Evolutionary conservation across 2,329 filamentous ascomycete genomes (phyloP), one percentile per base, ranked within the genome.

Genomic region (Paraconiothyrium sp.): DNA sequence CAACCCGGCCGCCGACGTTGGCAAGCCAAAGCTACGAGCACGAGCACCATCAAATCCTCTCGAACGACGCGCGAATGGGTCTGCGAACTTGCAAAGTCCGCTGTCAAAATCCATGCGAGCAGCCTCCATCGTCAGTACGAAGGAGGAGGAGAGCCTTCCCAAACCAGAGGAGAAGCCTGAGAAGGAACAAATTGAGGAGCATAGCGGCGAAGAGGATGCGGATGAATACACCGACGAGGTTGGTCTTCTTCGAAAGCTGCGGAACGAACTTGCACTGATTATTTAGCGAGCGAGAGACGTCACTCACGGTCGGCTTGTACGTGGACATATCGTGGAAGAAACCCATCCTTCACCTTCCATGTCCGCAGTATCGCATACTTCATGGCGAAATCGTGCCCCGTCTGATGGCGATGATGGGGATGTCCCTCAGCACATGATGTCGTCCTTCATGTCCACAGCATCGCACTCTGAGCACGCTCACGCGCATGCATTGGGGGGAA

Each of bases 251-350:
- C n/a, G 3, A 24, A 9, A 10, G 50, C 3, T 27, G 16, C 27
- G 27, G 14, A 14, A 20, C 37, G 14, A 14, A 20, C 37, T 41
- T 43, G 35, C 55, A 37, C 62, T 76, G 66, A 75, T 54, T 49
- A 59, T 20, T 37, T 57, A 83, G 78, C 90, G 92, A 60, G 93
- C 92, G 20, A 87, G 90, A 44, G 94, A 98, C 76, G 94, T 99
- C 51, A 96, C 94, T 46, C 94, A 94, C 61, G 94, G 93, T 10
- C 90, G 95, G 57, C 84, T 99, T 47, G 88, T 98, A 9, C 93
- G 97, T 70, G 95, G 95, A 14, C 95, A 98, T 76, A 91, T 99
- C 68, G 95, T 99, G 11, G 92, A 97, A 65, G 95, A 97, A 75
- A 91, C 97, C 75, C 94, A 93, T 73, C 91, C 91, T 2, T 97